phyloP scores from a whole-genome alignment of 345 rosid species.

The Boechera retrofracta region DNA sequence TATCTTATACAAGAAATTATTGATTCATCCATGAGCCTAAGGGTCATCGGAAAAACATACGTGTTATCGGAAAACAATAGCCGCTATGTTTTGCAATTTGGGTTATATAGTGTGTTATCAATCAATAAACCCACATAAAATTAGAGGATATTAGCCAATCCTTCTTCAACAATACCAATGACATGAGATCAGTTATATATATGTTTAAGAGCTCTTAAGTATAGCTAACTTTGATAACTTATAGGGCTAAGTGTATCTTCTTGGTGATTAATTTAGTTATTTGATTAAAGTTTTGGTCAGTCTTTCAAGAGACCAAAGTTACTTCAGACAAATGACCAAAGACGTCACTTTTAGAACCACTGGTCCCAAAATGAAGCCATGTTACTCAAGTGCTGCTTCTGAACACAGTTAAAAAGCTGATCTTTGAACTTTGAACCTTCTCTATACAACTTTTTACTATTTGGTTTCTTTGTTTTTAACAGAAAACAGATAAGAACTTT shows the following conservation, averaged over 20 bases:
- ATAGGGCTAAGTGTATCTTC: neutral
- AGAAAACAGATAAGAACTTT: slow-evolving; percentile 32
- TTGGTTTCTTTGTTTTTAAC: slow-evolving; percentile 35
- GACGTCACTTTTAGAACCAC: slow-evolving; percentile 17
- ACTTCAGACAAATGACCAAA: slow-evolving; percentile 24
- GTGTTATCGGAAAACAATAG: no score
- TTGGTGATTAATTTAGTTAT: slow-evolving; percentile 19
- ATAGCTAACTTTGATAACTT: neutral
- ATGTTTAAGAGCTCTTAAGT: neutral
- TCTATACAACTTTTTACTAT: slow-evolving; percentile 23
- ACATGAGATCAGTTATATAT: neutral
- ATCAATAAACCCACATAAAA: no score
- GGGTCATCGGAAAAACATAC: no score
- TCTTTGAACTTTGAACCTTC: slow-evolving; percentile 36
- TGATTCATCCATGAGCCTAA: neutral
- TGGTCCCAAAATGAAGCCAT: slow-evolving; percentile 39
- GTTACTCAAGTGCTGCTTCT: slow-evolving; percentile 42
- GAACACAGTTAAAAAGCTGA: slow-evolving; percentile 27
- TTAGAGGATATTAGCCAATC: neutral
- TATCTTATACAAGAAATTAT: neutral
- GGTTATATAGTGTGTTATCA: no score
- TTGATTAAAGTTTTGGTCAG: slow-evolving; percentile 20
- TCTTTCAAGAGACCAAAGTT: slow-evolving; percentile 5
- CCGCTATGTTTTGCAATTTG: no score
- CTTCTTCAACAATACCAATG: neutral